Evolutionary conservation across 257 asterid genomes (phyloP).

Genomic region (Paulownia fortunei): DNA sequence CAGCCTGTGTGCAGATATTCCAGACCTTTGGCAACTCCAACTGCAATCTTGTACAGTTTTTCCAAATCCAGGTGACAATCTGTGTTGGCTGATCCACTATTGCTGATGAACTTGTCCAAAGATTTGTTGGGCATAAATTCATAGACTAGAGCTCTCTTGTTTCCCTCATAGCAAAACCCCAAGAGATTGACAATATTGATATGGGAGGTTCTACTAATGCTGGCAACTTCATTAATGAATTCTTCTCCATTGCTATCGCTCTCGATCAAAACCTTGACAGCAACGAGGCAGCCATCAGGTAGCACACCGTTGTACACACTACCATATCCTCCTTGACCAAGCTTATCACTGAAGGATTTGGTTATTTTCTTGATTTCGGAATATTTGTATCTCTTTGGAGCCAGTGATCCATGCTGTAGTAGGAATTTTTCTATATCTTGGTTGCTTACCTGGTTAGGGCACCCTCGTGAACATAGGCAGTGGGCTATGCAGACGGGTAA

Average conservation of each 20-base stretch:
- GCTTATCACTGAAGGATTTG: constrained; percentile 28
- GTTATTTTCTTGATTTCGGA: constrained; percentile 43
- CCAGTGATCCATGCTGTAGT: constrained; percentile 39
- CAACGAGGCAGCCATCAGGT: constrained; percentile 36
- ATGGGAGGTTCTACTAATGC: constrained; percentile 48
- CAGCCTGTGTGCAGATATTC: constrained; percentile 66
- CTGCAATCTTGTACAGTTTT: constrained; percentile 37
- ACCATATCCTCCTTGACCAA: constrained; percentile 51
- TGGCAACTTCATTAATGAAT: constrained; percentile 54
- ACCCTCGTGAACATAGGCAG: background rate
- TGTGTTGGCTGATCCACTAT: constrained; percentile 47
- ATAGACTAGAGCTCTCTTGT: constrained; percentile 12
- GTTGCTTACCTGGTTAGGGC: background rate
- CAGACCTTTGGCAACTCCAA: constrained; percentile 53
- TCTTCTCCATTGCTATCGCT: constrained; percentile 43
- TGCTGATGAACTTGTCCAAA: constrained; percentile 40
- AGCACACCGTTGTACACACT: constrained; percentile 44
- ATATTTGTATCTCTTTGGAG: constrained; percentile 41
- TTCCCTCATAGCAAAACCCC: constrained; percentile 38
- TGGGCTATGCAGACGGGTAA: no score
- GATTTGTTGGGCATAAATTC: constrained; percentile 38
- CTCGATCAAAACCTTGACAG: constrained; percentile 44
- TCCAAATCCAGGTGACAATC: constrained; percentile 28
- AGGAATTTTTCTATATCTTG: constrained; percentile 36
- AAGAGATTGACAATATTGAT: constrained; percentile 50